Percentiles rank a stretch among this genome's conserved stretches.
Evolutionary conservation across 768 basidiomycete species (phyloP).

Genomic region (Galerina sulciceps): DNA sequence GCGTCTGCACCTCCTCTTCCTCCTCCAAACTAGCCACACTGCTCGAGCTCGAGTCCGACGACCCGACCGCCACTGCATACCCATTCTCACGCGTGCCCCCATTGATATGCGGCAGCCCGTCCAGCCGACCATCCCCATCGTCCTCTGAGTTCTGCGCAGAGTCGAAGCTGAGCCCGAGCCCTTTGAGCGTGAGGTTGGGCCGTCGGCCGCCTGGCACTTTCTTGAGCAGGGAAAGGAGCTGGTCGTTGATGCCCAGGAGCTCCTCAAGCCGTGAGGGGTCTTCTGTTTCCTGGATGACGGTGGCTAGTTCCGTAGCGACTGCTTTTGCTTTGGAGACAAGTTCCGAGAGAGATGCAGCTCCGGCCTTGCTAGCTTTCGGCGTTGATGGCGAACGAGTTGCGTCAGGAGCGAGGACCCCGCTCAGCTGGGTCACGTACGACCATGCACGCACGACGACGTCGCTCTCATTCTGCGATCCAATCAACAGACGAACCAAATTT

Average conservation of each 20-base stretch:
- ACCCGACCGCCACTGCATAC: neutral
- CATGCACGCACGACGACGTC: slow-evolving; percentile 54
- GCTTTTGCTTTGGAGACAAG: slow-evolving; percentile 52
- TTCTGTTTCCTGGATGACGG: slow-evolving; percentile 56
- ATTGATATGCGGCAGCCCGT: slow-evolving; percentile 28
- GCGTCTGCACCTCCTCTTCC: slow-evolving; percentile 38
- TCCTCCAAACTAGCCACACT: slow-evolving; percentile 24
- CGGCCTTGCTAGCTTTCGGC: slow-evolving; percentile 6
- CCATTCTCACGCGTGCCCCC: slow-evolving; percentile 21
- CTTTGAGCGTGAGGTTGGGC: slow-evolving; percentile 45
- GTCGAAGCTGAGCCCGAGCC: slow-evolving; percentile 47
- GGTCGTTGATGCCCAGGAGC: slow-evolving; percentile 75
- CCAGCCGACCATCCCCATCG: slow-evolving; percentile 25
- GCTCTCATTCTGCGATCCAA: slow-evolving; percentile 41
- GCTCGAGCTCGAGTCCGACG: slow-evolving; percentile 15
- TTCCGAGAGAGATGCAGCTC: slow-evolving; percentile 30
- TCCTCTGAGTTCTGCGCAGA: slow-evolving; percentile 15
- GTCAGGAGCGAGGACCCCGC: slow-evolving; percentile 26
- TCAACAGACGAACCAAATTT: slow-evolving; percentile 3
- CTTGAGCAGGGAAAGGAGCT: slow-evolving; percentile 60
- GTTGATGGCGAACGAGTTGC: slow-evolving; percentile 21
- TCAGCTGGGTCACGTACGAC: slow-evolving; percentile 42
- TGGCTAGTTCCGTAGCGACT: slow-evolving; percentile 53
- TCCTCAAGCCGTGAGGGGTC: slow-evolving; percentile 68
- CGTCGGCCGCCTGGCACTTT: slow-evolving; percentile 42